Base-by-base conservation (phyloP, 805 yeast genomes). In the Barnettozyma wickerhamii region DNA sequence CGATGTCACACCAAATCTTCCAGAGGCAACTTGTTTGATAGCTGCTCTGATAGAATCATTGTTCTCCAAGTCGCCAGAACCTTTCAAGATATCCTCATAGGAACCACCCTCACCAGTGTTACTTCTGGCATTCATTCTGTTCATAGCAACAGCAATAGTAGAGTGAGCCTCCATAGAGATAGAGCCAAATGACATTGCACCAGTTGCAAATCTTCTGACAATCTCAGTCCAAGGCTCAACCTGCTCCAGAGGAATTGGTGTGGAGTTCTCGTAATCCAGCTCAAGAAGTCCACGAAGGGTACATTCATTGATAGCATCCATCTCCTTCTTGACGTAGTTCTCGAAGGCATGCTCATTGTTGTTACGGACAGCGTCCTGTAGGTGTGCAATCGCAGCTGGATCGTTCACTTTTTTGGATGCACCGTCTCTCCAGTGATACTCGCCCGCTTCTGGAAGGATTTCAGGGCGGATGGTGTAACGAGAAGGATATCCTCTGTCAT, bases 191-290 rank as follows among this genome's bases (percentile, higher is more conserved):
- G 97, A 90, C 99, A 91, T 91, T 39, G 99, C 99, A 69, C 99
- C 99, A n/a, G 99, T 90, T 49, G 90, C 90, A 62, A 93, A 93
- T 56, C 99, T 78, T 56, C 96, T 81, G 26, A 90, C 99, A 63
- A 91, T 91, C 64, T 91, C 99, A 28, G 98, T 93, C 99, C 99
- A 91, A 33, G 99, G 99, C 71, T 91, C 99, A 52, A 91, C 99
- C 68, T 93, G 98, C 59, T 91, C 99, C 48, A 91, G 69, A 42
- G 99, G 97, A 40, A 91, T 93, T 5, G 90, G 75, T 4, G 71
- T 72, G 1, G 88, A 74, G 49, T 60, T 63, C 33, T 78, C 84
- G 58, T 68, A 88, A 65, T 93, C 97, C 59, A 91, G 83, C 65
- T 93, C 98, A 41, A 91, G 75, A 56, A 91, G 69, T 30, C 99